Base-by-base conservation (phyloP, 257 asterid genomes). In the Solanum pinnatisectum region DNA sequence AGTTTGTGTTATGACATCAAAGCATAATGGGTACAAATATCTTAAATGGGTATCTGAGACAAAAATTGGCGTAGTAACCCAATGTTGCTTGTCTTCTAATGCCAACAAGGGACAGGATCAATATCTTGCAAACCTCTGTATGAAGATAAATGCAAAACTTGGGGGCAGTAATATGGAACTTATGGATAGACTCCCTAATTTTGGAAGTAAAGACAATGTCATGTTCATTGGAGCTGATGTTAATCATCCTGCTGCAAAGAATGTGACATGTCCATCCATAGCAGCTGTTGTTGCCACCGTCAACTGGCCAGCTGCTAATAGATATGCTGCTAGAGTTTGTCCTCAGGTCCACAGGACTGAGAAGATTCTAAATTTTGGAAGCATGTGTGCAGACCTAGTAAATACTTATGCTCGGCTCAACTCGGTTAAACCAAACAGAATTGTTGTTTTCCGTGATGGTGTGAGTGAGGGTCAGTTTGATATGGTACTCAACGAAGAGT, bases 201-300 rank as follows among this genome's bases (percentile, higher is more conserved):
- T 93, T 33, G 37, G 37, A 5, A 40, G 46, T 11, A 87, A 25
- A 33, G 98, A 94, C 20, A 91, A 89, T 76, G 96, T 96, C 67
- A 96, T 96, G 95, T 95, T 96, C 30, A 93, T 96, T 39, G 99
- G 98, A 63, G 98, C 98, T 4, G 98, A 96, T 90, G 98, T 96
- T 63, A 96, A 95, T 84, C 98, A 96, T 88, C 99, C 99, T 5
- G 92, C 91, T 0, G 90, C 94, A 1, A 35, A 23, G 73, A 92
- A 96, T 87, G 40, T 35, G 20, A 87, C 92, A 5, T 90, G 95
- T 44, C 98, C 98, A 5, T 95, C 99, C 4, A 95, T 96, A 36
- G 98, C 96, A 25, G 98, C 98, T 12, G 98, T 96, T 35, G 98
- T 95, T 25, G 98, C 92, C 37, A 89, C 96, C 0, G 73, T 95